Evolutionary conservation across 2,329 filamentous ascomycete genomes (phyloP).

Genomic region (Aspergillus oerlinghausenensis): DNA sequence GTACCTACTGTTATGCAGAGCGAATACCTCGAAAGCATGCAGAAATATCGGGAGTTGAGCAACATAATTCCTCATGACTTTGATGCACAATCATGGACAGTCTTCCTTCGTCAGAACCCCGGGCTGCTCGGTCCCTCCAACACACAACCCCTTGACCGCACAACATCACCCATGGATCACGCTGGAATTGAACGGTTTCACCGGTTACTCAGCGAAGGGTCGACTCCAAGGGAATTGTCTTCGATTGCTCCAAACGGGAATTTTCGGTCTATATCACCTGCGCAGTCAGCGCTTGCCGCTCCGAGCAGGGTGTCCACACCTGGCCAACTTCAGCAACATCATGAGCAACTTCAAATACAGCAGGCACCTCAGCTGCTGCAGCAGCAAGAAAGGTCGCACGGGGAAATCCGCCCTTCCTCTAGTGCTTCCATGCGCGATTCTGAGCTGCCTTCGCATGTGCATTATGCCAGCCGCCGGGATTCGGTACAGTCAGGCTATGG

Average conservation of each 20-base stretch:
- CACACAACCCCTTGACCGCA: conserved; percentile 21
- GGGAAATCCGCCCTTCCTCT: conserved; percentile 56
- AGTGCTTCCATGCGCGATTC: conserved; percentile 51
- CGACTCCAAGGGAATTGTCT: conserved; percentile 39
- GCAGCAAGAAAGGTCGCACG: conserved; percentile 25
- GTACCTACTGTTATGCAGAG: conserved; percentile 62
- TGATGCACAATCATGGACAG: conserved; percentile 73
- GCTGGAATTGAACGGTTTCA: conserved; percentile 43
- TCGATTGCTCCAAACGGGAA: conserved; percentile 25
- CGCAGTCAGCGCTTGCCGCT: conserved; percentile 31
- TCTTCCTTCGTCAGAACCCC: conserved; percentile 69
- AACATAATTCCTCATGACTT: conserved; percentile 55
- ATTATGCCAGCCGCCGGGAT: conserved; percentile 27
- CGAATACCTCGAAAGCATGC: conserved; percentile 58
- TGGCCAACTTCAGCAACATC: conserved; percentile 20
- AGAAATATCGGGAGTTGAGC: conserved; percentile 56
- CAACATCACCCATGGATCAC: conserved; percentile 35
- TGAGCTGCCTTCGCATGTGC: conserved; percentile 25
- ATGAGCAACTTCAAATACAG: conserved; percentile 19
- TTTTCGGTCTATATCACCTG: conserved; percentile 35
- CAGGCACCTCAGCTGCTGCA: conserved; percentile 15
- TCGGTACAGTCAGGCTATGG: conserved; percentile 57
- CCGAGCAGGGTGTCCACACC: conserved; percentile 37
- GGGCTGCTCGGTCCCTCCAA: conserved; percentile 29
- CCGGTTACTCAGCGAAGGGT: conserved; percentile 40